Base-by-base conservation (phyloP, 2,329 filamentous ascomycete genomes). In the Clarireedia hainanense region DNA sequence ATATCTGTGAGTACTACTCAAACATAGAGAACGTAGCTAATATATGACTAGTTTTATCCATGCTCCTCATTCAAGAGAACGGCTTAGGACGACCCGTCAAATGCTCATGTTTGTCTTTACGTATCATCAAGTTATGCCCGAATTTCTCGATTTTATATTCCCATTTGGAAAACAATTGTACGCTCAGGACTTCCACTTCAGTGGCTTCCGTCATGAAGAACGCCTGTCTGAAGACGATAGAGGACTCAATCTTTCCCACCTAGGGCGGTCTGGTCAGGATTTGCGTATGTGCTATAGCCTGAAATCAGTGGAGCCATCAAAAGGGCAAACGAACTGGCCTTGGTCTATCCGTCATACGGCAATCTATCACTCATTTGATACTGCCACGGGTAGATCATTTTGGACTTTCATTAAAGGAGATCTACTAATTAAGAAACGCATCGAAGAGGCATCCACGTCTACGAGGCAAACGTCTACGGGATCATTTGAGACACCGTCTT, bases 381-480 rank as follows among this genome's bases (percentile, higher is more conserved):
- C 71, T 1, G 56, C 66, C 17, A 69, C 60, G 23, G 66, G 68
- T 2, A 60, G 60, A 30, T 50, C 67, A 4, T 56, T 67, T 0
- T 75, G 73, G 73, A 63, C 73, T 6, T 60, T 69, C 7, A 57
- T 72, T 6, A 75, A 75, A 61, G 73, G 59, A 2, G 69, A 73
- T 50, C 52, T 63, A 1, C 12, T 67, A 1, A 67, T 75, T 7
- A 65, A 65, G 43, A 36, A 66, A 2, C 62, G 70, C 14, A 61
- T 74, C 3, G 54, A 56, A 10, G 60, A 61, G 40, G 58, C 58
- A 3, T 63, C 61, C 5, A 23, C 9, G 14, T 46, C 43, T 23
- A 26, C 10, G 24, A 26, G 24, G 26, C n/a, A 9, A 5, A 23
- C 43, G 24, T 23, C 17, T 46, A 34, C 60, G 47, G 57, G 42